Percentiles rank a stretch among this genome's conserved stretches.
Conservation (phyloP, 75 land plant species). For the Picea sitchensis region DNA sequence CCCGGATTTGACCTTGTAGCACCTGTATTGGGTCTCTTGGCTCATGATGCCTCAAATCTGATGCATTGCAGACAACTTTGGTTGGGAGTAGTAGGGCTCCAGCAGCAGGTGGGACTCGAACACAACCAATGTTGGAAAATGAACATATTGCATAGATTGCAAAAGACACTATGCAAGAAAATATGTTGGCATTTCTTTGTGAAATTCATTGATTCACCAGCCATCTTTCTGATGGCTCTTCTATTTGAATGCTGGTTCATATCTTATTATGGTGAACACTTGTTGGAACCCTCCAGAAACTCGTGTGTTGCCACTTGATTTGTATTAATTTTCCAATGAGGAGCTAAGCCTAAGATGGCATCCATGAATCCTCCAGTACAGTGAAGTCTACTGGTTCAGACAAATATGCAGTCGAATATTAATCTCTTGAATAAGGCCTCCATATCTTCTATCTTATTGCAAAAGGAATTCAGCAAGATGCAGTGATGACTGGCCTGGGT, state of each 20-base stretch:
- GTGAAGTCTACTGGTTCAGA: neutral
- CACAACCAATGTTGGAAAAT: conserved; percentile 60
- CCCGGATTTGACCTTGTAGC: conserved; percentile 44
- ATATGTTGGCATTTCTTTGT: neutral
- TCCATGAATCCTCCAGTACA: neutral
- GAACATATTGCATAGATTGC: conserved; percentile 28
- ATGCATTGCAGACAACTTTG: conserved; percentile 44
- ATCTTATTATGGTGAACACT: neutral
- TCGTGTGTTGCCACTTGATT: neutral
- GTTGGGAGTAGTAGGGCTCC: conserved; percentile 64
- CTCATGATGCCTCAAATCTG: conserved; percentile 61
- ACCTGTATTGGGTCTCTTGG: conserved; percentile 69
- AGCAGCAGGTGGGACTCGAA: conserved; percentile 54
- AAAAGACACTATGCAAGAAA: neutral
- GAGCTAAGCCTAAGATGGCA: neutral
- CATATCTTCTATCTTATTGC: neutral
- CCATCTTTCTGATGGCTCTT: neutral
- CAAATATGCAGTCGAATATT: neutral
- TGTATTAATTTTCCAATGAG: conserved; percentile 2
- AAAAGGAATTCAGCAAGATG: neutral
- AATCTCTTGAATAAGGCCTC: neutral
- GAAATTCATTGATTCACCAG: neutral
- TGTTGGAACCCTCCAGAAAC: conserved; percentile 1
- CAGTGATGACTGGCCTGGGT: neutral
- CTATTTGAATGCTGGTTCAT: no score